Base-by-base conservation (phyloP, 2,329 filamentous ascomycete species). In the Microcyclosporella mali region DNA sequence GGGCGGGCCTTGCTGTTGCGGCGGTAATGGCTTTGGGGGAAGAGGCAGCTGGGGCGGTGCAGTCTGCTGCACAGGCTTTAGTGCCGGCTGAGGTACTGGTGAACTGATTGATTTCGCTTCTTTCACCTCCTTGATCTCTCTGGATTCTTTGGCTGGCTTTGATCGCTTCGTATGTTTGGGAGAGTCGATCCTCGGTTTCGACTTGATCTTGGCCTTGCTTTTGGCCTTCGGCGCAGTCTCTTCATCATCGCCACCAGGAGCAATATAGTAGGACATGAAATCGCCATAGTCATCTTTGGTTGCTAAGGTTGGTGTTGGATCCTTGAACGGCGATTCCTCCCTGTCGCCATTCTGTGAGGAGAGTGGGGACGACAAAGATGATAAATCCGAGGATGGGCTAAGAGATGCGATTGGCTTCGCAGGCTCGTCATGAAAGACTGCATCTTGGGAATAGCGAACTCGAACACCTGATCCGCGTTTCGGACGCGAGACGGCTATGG, bases 251-350 rank as follows among this genome's bases (percentile, higher is more conserved):
- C 53, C 56, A 27, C 46, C 51, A 12, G 49, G 59, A 12, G 52
- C 46, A 42, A 62, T 53, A 42, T 62, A 65, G 44, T 59, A 62
- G 7, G 42, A 52, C 48, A 59, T 49, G 39, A 65, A 62, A 29
- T 59, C 56, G 16, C 55, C 58, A 44, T 59, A 62, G 17, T 53
- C 56, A 31, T 54, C 51, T 9, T 43, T 46, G 10, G 40, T 45
- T 28, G 51, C 40, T 10, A 36, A 46, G 2, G 45, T 27, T 16
- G 45, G 41, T 11, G 41, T 40, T 31, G 50, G 37, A 30, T 55
- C 46, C 9, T 47, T 37, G 33, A 56, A 55, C 2, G 51, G 51
- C 3, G 46, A 46, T 32, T 46, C 33, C 34, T 51, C 45, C 12
- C 49, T 38, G 19, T 43, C 47, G 12, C 49, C 40, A 48, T 33